These are phyloP conservation scores for Haplosporangium sp. DNA, from an alignment of 371 early-diverging fungal species.

Conservation along the genomic window DNA sequence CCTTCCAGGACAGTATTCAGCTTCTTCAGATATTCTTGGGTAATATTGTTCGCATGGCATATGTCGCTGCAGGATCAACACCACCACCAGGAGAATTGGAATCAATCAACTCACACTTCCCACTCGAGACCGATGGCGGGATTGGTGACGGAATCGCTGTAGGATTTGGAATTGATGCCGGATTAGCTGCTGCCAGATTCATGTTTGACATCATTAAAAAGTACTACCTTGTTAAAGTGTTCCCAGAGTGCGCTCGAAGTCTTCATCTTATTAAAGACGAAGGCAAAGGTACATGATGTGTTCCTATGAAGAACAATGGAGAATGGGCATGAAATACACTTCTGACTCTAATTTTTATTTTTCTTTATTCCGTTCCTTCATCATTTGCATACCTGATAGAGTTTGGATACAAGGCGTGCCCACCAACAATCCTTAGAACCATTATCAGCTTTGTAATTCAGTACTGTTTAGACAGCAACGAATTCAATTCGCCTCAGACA, in stretches of 20 bases:
- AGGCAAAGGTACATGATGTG: constrained; percentile 54
- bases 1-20: constrained; percentile 68
- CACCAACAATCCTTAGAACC: constrained; percentile 75
- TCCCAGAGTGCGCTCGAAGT: constrained; percentile 69
- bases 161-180: constrained; percentile 77
- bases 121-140: constrained; percentile 38
- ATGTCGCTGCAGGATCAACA: constrained; percentile 75
- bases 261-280: constrained; percentile 56
- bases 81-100: constrained; percentile 70
- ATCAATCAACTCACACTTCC: constrained; percentile 61
- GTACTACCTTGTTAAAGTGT: constrained; percentile 76
- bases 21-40: constrained; percentile 69
- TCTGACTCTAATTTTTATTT: neutral
- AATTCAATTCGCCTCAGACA: constrained; percentile 57
- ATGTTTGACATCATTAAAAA: constrained; percentile 76
- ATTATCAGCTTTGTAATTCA: constrained; percentile 76
- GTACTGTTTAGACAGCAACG: constrained; percentile 69
- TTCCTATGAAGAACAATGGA: neutral
- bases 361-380: neutral
- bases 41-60: constrained; percentile 72
- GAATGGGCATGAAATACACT: neutral
- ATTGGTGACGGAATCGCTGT: constrained; percentile 69
- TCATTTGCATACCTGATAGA: constrained; percentile 17
- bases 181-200: constrained; percentile 74
- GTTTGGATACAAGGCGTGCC: constrained; percentile 77